phyloP scores from a whole-genome alignment of 1,139 yeast genomes.

The Wickerhamomyces sp. region DNA sequence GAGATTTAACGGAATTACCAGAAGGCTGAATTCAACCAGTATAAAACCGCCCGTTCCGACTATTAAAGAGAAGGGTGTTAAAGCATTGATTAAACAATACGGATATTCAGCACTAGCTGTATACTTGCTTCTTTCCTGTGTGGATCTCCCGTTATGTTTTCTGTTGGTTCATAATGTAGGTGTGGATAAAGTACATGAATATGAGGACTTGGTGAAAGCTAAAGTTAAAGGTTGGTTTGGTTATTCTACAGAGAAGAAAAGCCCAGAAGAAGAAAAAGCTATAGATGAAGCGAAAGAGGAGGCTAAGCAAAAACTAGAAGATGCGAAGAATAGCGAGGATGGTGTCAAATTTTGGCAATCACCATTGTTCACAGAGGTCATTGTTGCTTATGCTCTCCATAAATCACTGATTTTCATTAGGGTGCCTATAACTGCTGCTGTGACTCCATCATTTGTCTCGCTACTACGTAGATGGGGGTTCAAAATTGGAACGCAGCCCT shows the following conservation, averaged over 20 bases:
- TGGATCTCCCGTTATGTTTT: slow-evolving; percentile 85
- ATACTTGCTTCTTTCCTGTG: slow-evolving; percentile 59
- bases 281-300: slow-evolving; percentile 2
- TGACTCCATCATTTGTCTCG: slow-evolving; percentile 77
- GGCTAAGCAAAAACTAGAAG: slow-evolving; percentile 9
- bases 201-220: slow-evolving; percentile 61
- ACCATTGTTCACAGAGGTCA: slow-evolving; percentile 65
- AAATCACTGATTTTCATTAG: slow-evolving; percentile 76
- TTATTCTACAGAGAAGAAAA: slow-evolving; percentile 24
- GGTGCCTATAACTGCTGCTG: slow-evolving; percentile 86
- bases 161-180: slow-evolving; percentile 82
- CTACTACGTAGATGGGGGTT: slow-evolving; percentile 74
- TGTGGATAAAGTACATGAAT: slow-evolving; percentile 66
- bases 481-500: slow-evolving; percentile 50
- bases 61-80: slow-evolving; percentile 47
- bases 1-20: slow-evolving; percentile 4
- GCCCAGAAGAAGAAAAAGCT: slow-evolving; percentile 20
- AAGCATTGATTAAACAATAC: slow-evolving; percentile 73
- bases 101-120: slow-evolving; percentile 92
- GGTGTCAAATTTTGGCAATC: slow-evolving; percentile 38
- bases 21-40: slow-evolving; percentile 14
- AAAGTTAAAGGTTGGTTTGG: slow-evolving; percentile 57
- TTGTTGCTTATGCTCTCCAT: slow-evolving; percentile 91
- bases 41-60: slow-evolving; percentile 7
- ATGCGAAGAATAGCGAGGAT: slow-evolving; percentile 3